Evolutionary conservation across 805 yeast genomes (phyloP), one percentile per base, ranked within the genome.

Genomic region (Metschnikowia henanensis): DNA sequence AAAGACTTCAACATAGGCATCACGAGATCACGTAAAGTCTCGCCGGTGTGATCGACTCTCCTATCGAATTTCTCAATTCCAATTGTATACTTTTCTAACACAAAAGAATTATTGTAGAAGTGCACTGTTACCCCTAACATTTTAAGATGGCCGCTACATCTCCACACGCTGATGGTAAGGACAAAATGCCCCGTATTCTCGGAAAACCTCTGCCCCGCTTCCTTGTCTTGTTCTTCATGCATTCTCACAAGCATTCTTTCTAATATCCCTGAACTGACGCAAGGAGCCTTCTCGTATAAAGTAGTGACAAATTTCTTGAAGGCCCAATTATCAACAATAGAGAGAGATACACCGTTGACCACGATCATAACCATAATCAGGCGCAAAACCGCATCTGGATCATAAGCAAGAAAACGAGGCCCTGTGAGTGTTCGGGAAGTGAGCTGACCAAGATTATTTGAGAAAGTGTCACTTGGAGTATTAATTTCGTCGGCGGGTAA

Each of bases 111-210:
- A 13, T 39, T 26, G 25, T 25, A 26, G 18, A 33, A 39, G 10
- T 39, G 42, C 28, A 39, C 23, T 5, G 25, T 31, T 18, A 39
- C 18, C 5, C 37, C 32, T 3, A 39, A 37, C n/a, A 32, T 15
- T n/a, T 26, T 37, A n/a, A 19, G 13, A 10, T 15, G 9, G 15
- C 32, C 18, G 3, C 32, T 30, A 9, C 12, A 17, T 12, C n/a
- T 31, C 42, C 32, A 20, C 15, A 18, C 5, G 19, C 25, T 32
- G 26, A 39, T 18, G 15, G 42, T 32, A n/a, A 39, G n/a, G 8
- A 32, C 10, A 10, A 31, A 12, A 5, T 7, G 13, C 3, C 35
- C n/a, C 4, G 9, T 31, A 15, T 15, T 16, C 9, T 30, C 16
- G 19, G 16, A 15, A 15, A 30, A 17, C 32, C 15, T 6, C 5